Evolutionary conservation across 2,329 filamentous ascomycete species (phyloP), one percentile per base, ranked within the genome.

Genomic region (Celoporthe dispersa): DNA sequence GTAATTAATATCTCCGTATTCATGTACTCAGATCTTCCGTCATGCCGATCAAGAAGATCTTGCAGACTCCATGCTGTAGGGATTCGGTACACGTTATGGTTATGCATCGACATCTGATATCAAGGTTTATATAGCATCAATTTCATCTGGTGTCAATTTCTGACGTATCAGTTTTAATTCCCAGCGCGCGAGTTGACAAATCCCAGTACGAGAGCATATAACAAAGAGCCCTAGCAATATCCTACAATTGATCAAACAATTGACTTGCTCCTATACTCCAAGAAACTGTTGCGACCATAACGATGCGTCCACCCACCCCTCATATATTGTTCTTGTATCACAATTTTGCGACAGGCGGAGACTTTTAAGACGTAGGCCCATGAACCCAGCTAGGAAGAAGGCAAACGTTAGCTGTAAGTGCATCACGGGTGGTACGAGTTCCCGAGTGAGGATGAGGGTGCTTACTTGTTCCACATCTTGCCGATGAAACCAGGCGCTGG

Each of bases 391-490:
- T 64, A 16, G 1, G 9, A 6, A 1, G 14, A 33, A 14, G 8
- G 14, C 2, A 44, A 37, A 63, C 12, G n/a, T 63, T 9, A 63
- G 60, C 25, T 16, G 4, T 35, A 9, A 25, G 31, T 6, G 4
- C 4, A 61, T 22, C n/a, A 33, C 19, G 35, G 41, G 2, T 4
- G 12, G 25, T 16, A 14, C 8, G 25, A 53, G 16, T 44, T 44
- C 41, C 5, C 48, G 5, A 25, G 37, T 41, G 9, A 12, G 5
- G 12, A 19, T 37, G n/a, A 16, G 22, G n/a, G 2, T 28, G 35
- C 85, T 67, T 78, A 89, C 87, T 84, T 87, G 74, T 87, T 82
- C 84, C 88, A 89, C 80, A 88, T 83, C 72, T 83, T 81, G 67
- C 84, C 85, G 66, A 89, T 79, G 72, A 88, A 78, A 55, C 86